Base-by-base conservation (phyloP, 768 basidiomycete species). In the Pleurotus tuoliensis region DNA sequence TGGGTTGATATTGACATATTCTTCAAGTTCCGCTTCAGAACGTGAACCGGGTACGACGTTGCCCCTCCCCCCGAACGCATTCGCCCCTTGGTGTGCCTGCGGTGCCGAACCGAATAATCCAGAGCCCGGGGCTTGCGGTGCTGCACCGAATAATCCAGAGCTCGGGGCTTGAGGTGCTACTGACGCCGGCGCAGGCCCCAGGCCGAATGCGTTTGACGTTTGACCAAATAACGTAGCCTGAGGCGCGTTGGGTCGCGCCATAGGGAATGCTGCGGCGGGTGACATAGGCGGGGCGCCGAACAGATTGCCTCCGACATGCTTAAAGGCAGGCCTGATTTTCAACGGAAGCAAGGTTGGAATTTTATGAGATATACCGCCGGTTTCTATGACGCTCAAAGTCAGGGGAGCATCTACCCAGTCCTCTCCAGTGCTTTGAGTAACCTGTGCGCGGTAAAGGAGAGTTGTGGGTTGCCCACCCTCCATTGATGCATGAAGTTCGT, bases 391-490 rank as follows among this genome's bases (percentile, higher is more conserved):
- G 66, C 79, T 83, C 25, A 87, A 70, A 5, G 75, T 81, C 30
- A 86, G 70, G 1, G 72, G 58, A 1, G 79, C 72, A 57, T 76
- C 69, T 20, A 62, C 73, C 85, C 84, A 87, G 58, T 83, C 80
- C 61, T 87, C 85, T 11, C 84, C 84, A 0, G 84, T 83, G 60
- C 65, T 66, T 61, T 87, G 84, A 0, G 64, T 68, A 49, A 86
- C 71, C 25, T 74, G 70, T 0, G 83, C 82, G 22, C 80, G 79
- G 61, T 85, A 86, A 58, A 82, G 77, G 8, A 87, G 71, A 2
- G 73, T 59, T 0, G 75, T 75, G 3, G 78, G 75, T 56, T 77
- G 73, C 0, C 77, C 78, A 57, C 71, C 64, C 53, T 76, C 66
- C 18, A 76, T 79, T 0, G 71, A 73, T 2, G 83, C 82, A 56